phyloP scores from a whole-genome alignment of 805 yeast species.

The Peterozyma toletana region DNA sequence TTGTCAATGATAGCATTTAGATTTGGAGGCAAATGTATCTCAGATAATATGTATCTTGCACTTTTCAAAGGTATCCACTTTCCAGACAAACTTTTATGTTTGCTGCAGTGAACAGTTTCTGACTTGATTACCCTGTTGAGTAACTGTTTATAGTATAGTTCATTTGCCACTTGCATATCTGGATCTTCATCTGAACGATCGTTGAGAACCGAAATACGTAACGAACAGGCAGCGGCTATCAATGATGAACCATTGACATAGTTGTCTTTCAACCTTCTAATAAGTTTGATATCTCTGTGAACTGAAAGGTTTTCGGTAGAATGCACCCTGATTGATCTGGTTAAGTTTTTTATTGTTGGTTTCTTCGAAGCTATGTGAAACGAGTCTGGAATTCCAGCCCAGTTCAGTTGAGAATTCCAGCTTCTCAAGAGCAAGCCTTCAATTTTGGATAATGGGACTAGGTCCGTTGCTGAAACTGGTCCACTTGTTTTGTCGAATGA shows the following conservation, averaged over 20 bases:
- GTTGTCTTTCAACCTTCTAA: slow-evolving; percentile 17
- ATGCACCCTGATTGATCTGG: neutral
- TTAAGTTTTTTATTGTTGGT: neutral
- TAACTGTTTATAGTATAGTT: slow-evolving; percentile 16
- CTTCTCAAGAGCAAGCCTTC: neutral
- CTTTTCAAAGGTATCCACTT: slow-evolving; percentile 17
- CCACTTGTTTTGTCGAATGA: neutral
- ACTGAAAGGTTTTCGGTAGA: neutral
- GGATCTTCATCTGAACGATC: slow-evolving; percentile 16
- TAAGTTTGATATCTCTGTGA: neutral
- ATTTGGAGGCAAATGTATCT: slow-evolving; percentile 1
- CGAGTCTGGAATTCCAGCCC: slow-evolving; percentile 9
- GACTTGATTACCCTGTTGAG: slow-evolving; percentile 11
- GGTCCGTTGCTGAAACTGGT: neutral
- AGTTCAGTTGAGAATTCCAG: neutral
- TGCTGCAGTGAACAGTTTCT: slow-evolving; percentile 12
- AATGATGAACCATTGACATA: slow-evolving; percentile 15
- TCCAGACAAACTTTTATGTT: slow-evolving; percentile 13
- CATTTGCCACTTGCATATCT: slow-evolving; percentile 15
- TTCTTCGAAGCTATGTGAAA: too few relatives aligned
- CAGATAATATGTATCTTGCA: slow-evolving; percentile 12
- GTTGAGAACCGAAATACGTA: slow-evolving; percentile 12
- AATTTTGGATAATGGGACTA: neutral
- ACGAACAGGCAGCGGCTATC: slow-evolving; percentile 10
- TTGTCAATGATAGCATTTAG: neutral